Base-by-base conservation (phyloP, 2,329 filamentous ascomycete species). In the Aureobasidium sp. region DNA sequence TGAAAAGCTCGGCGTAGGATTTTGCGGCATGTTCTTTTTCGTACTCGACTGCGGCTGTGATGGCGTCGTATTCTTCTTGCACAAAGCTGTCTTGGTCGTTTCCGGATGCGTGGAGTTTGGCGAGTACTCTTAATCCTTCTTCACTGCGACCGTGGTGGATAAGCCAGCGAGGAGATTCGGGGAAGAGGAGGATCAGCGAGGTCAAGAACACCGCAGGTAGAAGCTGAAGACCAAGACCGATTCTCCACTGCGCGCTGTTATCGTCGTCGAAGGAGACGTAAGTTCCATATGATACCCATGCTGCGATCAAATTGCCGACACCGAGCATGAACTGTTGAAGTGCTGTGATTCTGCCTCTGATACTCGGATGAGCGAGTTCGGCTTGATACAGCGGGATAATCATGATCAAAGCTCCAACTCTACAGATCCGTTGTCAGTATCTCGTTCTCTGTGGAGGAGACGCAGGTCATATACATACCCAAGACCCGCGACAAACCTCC, bases 311-410 rank as follows among this genome's bases (percentile, higher is more conserved):
- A 13, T 87, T 77, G 61, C 89, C 88, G 29, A 91, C 82, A 1
- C 87, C 88, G 42, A 91, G 72, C 87, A 67, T 65, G 32, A 67
- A 59, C 49, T 68, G 68, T 53, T 67, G 66, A 9, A 68, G 61
- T n/a, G 59, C 59, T 3, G 67, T 68, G 48, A 69, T 66, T 42
- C 62, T 61, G 16, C 67, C 67, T 53, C 67, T 45, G 30, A 69
- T 69, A 29, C 61, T 65, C 2, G 64, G 61, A 30, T 68, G 67
- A 1, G 66, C 59, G 71, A 91, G 88, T 76, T 91, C 89, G 48
- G 86, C 89, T 87, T 93, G 92, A 81, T 92, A 91, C 62, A 90
- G 79, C 68, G 90, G 88, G 71, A 91, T 85, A 84, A 78, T 66
- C 63, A 66, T 90, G 76, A 63, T 93, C 74, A 91, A 79, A 16